Base-by-base conservation (phyloP, 2,329 filamentous ascomycete genomes). In the Trichoderma sp. region DNA sequence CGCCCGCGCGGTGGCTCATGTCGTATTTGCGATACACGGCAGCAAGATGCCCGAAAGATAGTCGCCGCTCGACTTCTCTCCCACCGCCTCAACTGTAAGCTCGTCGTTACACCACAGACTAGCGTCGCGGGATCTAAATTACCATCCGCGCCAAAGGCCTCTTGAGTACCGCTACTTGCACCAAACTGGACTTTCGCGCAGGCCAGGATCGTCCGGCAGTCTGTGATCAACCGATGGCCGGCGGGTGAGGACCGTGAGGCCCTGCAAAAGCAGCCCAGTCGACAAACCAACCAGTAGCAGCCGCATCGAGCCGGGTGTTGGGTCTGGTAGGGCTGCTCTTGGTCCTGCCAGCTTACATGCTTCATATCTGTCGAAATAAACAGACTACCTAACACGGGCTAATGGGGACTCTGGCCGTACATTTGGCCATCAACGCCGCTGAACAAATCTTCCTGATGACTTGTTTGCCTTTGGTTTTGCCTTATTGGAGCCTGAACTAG, bases 91-190 rank as follows among this genome's bases (percentile, higher is more conserved):
- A 64, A 43, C 39, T 24, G 16, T n/a, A 32, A 51, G 39, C 37
- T 14, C 39, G 49, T 51, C 30, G 54, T 46, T 66, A 24, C 64
- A 59, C 64, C 54, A 51, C 10, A 49, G 28, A 34, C 21, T 59
- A 58, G 52, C 37, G 58, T 51, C 51, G 49, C 64, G 52, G 64
- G 39, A 66, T 58, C 64, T 66, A 66, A 59, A 51, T 51, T 59
- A 51, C 39, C 54, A 66, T 51, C 54, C 52, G 54, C 54, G 39
- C 54, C 64, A 51, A 46, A 66, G 6, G 8, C 21, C 24, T 24
- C 28, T 39, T 4, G 32, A 49, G 52, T 51, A 66, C 28, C 34
- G 54, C 37, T 59, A 59, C 64, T 49, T 49, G 6, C 46, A 49
- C 6, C 46, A 49, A 4, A 34, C 4, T 14, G 46, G 24, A 34